Base-by-base conservation (phyloP, 2,329 filamentous ascomycete species). In the Penicillium sp. region DNA sequence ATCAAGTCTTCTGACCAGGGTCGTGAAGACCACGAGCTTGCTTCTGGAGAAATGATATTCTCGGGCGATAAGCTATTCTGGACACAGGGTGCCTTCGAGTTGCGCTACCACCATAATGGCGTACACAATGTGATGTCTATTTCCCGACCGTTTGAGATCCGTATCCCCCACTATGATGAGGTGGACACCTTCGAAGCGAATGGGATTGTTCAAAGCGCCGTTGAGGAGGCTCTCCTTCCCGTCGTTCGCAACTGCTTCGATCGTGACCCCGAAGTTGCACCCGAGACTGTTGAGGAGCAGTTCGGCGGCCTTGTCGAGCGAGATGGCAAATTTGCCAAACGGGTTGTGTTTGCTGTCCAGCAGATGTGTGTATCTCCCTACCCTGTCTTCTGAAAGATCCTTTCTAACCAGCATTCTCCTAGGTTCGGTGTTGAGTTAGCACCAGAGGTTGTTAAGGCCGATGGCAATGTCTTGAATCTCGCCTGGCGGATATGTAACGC, bases 401-500 rank as follows among this genome's bases (percentile, higher is more conserved):
- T 55, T 51, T 22, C 52, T 65, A 54, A 61, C 54, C 48, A 54
- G 22, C 39, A 49, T 31, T 14, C 21, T 33, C 47, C 16, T 55
- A 85, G 82, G 82, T 89, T 99, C 73, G 95, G 93, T 51, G 90
- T 99, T 58, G 95, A 99, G 73, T 93, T 99, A 71, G 91, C 95
- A 1, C 89, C 93, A 0, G 91, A 91, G 45, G 93, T 98, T 1
- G 95, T 99, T 31, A 87, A 90, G 52, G 92, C 93, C 0, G 95
- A 99, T 77, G 91, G 95, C 6, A 96, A 88, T 65, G 90, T 98
- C 58, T 86, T 84, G 69, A 96, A 96, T 71, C 79, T 99, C 61
- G 92, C 93, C 6, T 97, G 93, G 93, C 85, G 95, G 69, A 90
- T 99, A 62, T 95, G 90, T 74, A 96, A 96, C 73, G 95, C 95